Base-by-base conservation (phyloP, 495 filamentous ascomycete genomes). In the Viridothelium virens region DNA sequence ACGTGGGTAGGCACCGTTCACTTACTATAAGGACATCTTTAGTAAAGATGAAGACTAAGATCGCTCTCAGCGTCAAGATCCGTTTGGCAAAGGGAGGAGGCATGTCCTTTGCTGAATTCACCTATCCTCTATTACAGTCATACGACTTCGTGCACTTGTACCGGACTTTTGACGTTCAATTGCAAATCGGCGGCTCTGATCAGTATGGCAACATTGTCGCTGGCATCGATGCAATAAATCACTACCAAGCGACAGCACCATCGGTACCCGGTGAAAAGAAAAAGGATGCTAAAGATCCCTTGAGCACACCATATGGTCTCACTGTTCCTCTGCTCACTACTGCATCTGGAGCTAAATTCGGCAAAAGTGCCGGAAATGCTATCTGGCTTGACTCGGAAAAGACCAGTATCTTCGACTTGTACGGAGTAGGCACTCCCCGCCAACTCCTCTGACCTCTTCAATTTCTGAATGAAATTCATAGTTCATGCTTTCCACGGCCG, bases 181-280 rank as follows among this genome's bases (percentile, higher is more conserved):
- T 94, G 70, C 90, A 98, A 75, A 91, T 99, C 50, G 94, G 94
- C 63, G 94, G 94, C 53, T 88, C 91, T 37, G 94, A 99, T 74
- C 94, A 99, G 75, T 99, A 86, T 75, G 94, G 94, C 67, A 99
- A 99, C 74, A 97, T 99, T 68, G 81, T 95, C 5, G 86, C 92
- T 48, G 94, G 94, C 33, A 89, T 96, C 73, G 90, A 96, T 47
- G 84, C 89, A 2, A 79, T 97, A 68, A 91, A 91, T 71, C 77
- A 86, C 37, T 84, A 89, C 46, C 84, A 80, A 59, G 77, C 79
- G 12, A 66, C 66, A 25, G 25, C 25, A 66, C 48, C 46, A 7
- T 25, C 25, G 14, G 48, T 25, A 6, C 31, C 41, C 0, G 33
- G 11, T 48, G 66, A 72, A 12, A 65, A 65, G 6, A 69, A 75